Base-by-base conservation (phyloP, 192 early-diverging fungal species). In the Phycomyces blakesleeanus region DNA sequence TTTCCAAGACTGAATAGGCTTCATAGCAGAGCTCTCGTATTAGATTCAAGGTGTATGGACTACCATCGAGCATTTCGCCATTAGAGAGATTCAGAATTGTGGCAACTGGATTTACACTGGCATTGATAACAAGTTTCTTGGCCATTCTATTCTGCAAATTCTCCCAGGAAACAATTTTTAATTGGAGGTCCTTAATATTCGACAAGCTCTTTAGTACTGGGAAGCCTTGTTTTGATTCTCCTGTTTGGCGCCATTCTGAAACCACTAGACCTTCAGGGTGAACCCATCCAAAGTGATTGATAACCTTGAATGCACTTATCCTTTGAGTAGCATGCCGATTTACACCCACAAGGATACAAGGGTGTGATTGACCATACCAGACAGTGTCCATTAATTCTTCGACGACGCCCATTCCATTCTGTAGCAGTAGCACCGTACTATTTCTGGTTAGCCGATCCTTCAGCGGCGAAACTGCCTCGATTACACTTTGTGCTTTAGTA, bases 381-480 rank as follows among this genome's bases (percentile, higher is more conserved):
- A 59, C 20, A 4, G 34, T 51, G 6, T 54, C 55, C 18, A 63
- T 34, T 11, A 87, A 63, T n/a, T 81, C 78, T 50, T 84, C 77
- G 29, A 73, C 71, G n/a, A 81, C 56, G n/a, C 82, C 80, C 79
- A 86, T 81, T 20, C 86, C 88, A 49, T 90, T 90, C 42, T 86
- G 83, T 40, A 90, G 53, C 55, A 90, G 62, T 12, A 87, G 54
- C 1, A 87, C 76, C 0, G 76, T 80, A 2, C 80, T 77, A 26
- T 65, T 52, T 7, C 59, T 27, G 26, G 47, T 57, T 18, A 88
- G 61, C 5, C 85, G 76, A 21, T 55, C 44, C 39, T 55, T 62
- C 20, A 87, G 62, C 1, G 71, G 66, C 25, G 57, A 22, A n/a
- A 82, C 63, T 4, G 88, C 85, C 12, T 67, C 55, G 6, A 69